Evolutionary conservation across 805 yeast species (phyloP).

Genomic region (Candida alai): DNA sequence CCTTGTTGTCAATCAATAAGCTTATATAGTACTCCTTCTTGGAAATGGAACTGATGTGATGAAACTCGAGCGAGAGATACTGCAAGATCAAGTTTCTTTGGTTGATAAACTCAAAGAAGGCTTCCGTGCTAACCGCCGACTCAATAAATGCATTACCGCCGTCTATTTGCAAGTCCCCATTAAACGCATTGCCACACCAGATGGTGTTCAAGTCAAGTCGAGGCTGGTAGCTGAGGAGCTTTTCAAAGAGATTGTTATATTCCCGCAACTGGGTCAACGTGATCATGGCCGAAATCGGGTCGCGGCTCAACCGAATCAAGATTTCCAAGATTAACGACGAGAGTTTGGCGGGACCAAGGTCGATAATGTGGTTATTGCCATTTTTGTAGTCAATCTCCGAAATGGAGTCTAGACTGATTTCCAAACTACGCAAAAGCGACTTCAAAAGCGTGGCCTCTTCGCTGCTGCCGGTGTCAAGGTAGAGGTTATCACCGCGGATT

Average conservation of each 20-base stretch:
- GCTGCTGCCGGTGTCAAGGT: slow-evolving; percentile 36
- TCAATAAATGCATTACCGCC: slow-evolving; percentile 28
- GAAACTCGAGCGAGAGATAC: slow-evolving; percentile 70
- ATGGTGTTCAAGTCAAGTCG: slow-evolving; percentile 49
- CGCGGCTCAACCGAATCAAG: slow-evolving; percentile 56
- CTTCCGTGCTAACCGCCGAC: slow-evolving; percentile 38
- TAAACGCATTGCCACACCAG: slow-evolving; percentile 51
- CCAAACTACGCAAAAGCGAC: slow-evolving; percentile 48
- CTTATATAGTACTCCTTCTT: slow-evolving; percentile 51
- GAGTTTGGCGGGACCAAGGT: slow-evolving; percentile 55
- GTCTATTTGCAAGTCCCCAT: slow-evolving; percentile 32
- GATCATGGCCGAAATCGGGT: slow-evolving; percentile 48
- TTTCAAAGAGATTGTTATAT: slow-evolving; percentile 46
- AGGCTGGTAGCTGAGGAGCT: slow-evolving; percentile 49
- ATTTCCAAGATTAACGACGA: slow-evolving; percentile 58
- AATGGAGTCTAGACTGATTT: slow-evolving; percentile 42
- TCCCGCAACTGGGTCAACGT: slow-evolving; percentile 52
- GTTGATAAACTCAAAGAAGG: slow-evolving; percentile 57
- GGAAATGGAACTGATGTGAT: slow-evolving; percentile 51
- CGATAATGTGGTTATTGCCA: slow-evolving; percentile 35
- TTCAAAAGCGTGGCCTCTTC: slow-evolving; percentile 60
- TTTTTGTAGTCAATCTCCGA: slow-evolving; percentile 32
- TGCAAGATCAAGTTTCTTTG: slow-evolving; percentile 62
- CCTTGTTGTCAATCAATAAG: slow-evolving; percentile 47
- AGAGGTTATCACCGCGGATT: slow-evolving; percentile 39